Base-by-base conservation (phyloP, 2,329 filamentous ascomycete genomes). In the Cladophialophora yegresii region DNA sequence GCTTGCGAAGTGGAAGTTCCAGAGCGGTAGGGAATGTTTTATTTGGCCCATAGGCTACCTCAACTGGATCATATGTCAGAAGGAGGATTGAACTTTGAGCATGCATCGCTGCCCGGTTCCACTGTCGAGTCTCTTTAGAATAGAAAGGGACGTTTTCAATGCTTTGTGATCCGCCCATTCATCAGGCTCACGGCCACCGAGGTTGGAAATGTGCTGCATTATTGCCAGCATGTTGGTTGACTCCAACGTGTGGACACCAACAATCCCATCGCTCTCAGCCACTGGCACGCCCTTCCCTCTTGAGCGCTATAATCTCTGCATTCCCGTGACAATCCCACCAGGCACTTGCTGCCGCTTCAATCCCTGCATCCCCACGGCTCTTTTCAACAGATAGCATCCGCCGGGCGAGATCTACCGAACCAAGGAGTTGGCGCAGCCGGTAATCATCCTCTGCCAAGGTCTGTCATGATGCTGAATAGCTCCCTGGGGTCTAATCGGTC, bases 21-120 rank as follows among this genome's bases (percentile, higher is more conserved):
- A 58, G 6, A 70, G 69, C 55, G 74, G 73, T 8, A 43, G 69
- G 45, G 65, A 67, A 2, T 66, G 67, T 26, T 69, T 71, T 56
- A 72, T 69, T 3, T 68, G 65, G 67, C 68, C 66, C 1, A 69
- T 71, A 54, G 70, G 70, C 33, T 69, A 58, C 50, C 51, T 72
- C 50, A 62, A 62, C 54, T 72, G 70, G 70, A 67, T 70, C 32
- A 71, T 72, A 16, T 71, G 68, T 50, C 68, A 69, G 62, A 71
- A 68, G 49, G 62, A 64, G 13, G 62, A 65, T 36, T 67, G 59
- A 66, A 28, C 1, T 43, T 43, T 6, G 36, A 43, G 16, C 1
- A n/a, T 43, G 16, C 13, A 43, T 43, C 6, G n/a, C 36, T 43
- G 32, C 32, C 2, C 3, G 9, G 32, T 36, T 36, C 33, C 33